These are phyloP conservation scores for Prunus padus DNA, from an alignment of 306 rosid genomes.

Conservation along the genomic window DNA sequence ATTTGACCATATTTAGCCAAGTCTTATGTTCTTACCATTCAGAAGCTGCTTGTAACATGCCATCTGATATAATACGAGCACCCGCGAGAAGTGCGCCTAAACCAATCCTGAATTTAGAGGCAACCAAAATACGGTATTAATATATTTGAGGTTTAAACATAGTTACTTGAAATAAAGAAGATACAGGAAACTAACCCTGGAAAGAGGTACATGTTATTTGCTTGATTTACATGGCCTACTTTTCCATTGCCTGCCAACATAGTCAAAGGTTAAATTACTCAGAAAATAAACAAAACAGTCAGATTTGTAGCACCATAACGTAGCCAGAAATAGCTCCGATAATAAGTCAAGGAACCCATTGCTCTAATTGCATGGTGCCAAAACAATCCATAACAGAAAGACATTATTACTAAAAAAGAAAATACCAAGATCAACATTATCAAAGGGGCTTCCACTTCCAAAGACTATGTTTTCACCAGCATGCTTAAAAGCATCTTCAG, in stretches of 20 bases:
- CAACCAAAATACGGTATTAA: slow-evolving; percentile 21
- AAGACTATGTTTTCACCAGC: slow-evolving; percentile 92
- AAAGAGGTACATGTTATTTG: slow-evolving; percentile 97
- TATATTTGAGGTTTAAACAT: slow-evolving; percentile 10
- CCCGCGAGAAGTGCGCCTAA: slow-evolving; percentile 91
- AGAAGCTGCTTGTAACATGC: slow-evolving; percentile 97
- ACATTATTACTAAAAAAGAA: slow-evolving; percentile 17
- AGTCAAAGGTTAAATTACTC: slow-evolving; percentile 19
- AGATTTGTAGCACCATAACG: slow-evolving; percentile 18
- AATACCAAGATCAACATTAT: slow-evolving; percentile 80
- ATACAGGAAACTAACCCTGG: slow-evolving; percentile 69
- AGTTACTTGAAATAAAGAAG: not conserved
- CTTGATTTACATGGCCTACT: slow-evolving; percentile 95
- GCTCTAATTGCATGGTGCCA: slow-evolving; percentile 6
- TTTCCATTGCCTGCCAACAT: slow-evolving; percentile 72
- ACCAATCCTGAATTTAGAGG: slow-evolving; percentile 72
- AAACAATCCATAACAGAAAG: slow-evolving; percentile 27
- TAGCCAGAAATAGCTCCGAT: not conserved
- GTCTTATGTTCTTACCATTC: slow-evolving; percentile 60
- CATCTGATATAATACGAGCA: slow-evolving; percentile 81
- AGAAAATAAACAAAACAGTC: not conserved
- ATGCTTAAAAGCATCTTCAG: slow-evolving; percentile 84
- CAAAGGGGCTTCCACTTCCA: slow-evolving; percentile 97
- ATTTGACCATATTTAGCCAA: not conserved
- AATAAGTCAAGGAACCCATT: slow-evolving; percentile 9